Evolutionary conservation across 2,329 filamentous ascomycete genomes (phyloP).

Genomic region (Penicillium sp.): DNA sequence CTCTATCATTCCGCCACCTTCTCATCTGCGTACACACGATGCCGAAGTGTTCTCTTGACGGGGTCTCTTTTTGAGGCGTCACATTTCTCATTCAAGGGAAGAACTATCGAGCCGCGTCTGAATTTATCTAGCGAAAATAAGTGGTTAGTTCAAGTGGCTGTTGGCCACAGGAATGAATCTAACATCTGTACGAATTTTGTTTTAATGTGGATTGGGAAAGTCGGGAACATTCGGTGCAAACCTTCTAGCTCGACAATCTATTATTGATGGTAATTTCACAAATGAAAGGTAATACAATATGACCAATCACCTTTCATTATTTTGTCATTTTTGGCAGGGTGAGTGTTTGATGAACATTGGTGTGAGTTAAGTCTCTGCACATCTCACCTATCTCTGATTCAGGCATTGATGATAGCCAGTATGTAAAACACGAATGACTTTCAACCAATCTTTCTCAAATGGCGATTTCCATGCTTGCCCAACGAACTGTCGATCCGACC

Average conservation of each 20-base stretch:
- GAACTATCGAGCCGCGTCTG: conserved; percentile 26
- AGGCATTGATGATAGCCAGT: background rate
- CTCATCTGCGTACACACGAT: conserved; percentile 40
- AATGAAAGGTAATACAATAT: no score
- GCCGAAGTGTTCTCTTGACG: conserved; percentile 41
- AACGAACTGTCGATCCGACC: background rate
- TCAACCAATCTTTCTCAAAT: background rate
- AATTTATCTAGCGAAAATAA: conserved; percentile 39
- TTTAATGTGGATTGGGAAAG: conserved; percentile 24
- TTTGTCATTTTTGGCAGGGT: no score
- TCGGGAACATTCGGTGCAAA: conserved; percentile 32
- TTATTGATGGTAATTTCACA: background rate
- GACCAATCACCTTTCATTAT: no score
- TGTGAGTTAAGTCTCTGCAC: no score
- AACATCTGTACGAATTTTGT: conserved; percentile 25
- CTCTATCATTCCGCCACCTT: conserved; percentile 16
- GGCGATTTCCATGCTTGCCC: background rate
- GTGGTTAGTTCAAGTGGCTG: conserved; percentile 33
- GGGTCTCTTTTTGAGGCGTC: conserved; percentile 37
- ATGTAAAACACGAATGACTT: background rate
- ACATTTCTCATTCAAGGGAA: conserved; percentile 28
- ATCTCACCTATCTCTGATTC: no score
- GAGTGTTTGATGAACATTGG: no score
- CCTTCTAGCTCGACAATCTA: background rate
- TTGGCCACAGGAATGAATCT: conserved; percentile 34